Base-by-base conservation (phyloP, 768 basidiomycete species). In the Auricularia sp. region DNA sequence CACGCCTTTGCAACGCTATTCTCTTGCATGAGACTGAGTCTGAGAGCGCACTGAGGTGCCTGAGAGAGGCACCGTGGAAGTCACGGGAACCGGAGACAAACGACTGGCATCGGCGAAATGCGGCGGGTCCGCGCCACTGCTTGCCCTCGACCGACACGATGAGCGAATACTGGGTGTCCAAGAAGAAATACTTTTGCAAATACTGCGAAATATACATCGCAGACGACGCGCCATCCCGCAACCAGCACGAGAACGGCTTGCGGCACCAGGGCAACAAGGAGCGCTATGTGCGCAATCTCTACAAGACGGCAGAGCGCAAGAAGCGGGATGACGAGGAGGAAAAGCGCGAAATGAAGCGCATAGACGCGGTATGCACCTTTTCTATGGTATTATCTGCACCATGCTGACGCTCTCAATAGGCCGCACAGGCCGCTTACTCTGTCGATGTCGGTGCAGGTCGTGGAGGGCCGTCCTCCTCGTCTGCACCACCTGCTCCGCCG, bases 151-250 rank as follows among this genome's bases (percentile, higher is more conserved):
- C 59, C 21, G 53, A 65, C 67, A 70, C 69, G 73, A 94, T 93
- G 92, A 87, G 86, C 69, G 92, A 94, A 74, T 94, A 88, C 74
- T 95, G 93, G 92, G 88, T 94, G 67, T 91, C 91, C 33, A 86
- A 90, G 74, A 93, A 94, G 76, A 88, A 86, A 70, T 96, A 95
- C 76, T 90, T 84, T 73, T 97, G 94, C 86, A 93, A 94, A 73
- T 98, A 98, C 79, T 98, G 97, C 79, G 90, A 93, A 61, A 93
- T 93, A 67, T 98, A 88, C 78, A 98, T 99, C 66, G 84, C 93
- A 62, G 97, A 99, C 77, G 96, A 99, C 80, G 92, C 80, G 10
- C 90, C 97, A 66, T 98, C 96, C 1, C 83, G 91, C 62, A 80
- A 84, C 68, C 92, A 92, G 63, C 97, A 99, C 72, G 97, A 98